Evolutionary conservation across 1,139 yeast species (phyloP).

Genomic region (Debaryomyces robertsiae): DNA sequence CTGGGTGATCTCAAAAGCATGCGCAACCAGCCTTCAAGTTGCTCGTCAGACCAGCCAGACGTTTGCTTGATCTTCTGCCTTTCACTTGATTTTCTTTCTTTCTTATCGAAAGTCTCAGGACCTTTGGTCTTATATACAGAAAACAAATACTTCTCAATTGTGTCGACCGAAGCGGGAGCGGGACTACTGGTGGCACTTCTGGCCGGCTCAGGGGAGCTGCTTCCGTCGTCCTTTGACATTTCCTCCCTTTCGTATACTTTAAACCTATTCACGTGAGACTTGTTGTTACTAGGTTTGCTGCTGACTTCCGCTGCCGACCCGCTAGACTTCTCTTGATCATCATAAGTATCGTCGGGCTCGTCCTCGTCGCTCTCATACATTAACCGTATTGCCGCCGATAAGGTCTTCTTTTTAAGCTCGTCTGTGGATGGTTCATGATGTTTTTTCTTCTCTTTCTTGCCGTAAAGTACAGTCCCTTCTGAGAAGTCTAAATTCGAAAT

Average conservation of each 20-base stretch:
- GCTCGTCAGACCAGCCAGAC: constrained; percentile 82
- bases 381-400: constrained; percentile 64
- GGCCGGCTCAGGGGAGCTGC: neutral
- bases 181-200: constrained; percentile 5
- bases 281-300: neutral
- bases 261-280: constrained; percentile 10
- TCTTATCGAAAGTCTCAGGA: constrained; percentile 46
- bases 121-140: constrained; percentile 56
- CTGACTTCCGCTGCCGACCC: constrained; percentile 31
- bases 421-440: constrained; percentile 18
- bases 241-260: constrained; percentile 21
- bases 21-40: constrained; percentile 90
- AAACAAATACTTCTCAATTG: constrained; percentile 57
- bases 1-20: constrained; percentile 69
- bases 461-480: constrained; percentile 23
- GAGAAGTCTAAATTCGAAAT: constrained; percentile 28
- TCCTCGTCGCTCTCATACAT: constrained; percentile 75
- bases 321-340: constrained; percentile 61
- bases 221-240: constrained; percentile 7
- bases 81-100: constrained; percentile 50
- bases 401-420: constrained; percentile 55
- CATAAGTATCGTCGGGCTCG: constrained; percentile 85
- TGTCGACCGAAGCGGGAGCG: constrained; percentile 1
- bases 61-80: constrained; percentile 55
- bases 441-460: constrained; percentile 20